A percentile compares a stretch with the other conserved stretches of the same genome.
Conservation (phyloP, 108 stramenopile genomes). For the Cyclotella baltica region DNA sequence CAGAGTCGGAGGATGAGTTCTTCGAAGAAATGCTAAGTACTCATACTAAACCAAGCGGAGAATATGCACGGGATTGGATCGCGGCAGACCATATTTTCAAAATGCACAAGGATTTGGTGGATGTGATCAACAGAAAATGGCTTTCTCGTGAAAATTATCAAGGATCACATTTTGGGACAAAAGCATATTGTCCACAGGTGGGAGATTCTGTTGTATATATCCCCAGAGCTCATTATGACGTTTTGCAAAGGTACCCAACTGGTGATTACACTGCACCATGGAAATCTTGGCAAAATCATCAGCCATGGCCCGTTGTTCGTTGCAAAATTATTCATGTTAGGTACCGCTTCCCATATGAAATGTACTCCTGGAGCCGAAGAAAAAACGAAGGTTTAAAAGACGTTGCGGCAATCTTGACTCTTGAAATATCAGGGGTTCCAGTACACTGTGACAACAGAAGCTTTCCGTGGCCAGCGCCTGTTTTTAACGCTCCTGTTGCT, state of each 20-base stretch:
- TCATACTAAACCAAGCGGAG: conserved; percentile 76
- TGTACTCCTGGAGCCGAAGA: conserved; percentile 55
- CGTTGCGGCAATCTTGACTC: conserved; percentile 79
- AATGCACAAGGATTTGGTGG: conserved; percentile 49
- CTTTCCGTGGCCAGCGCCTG: conserved; percentile 79
- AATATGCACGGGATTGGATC: conserved; percentile 68
- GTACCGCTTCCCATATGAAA: conserved; percentile 84
- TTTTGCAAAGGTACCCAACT: conserved; percentile 65
- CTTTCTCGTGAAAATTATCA: conserved; percentile 63
- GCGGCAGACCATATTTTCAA: conserved; percentile 67
- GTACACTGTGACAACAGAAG: conserved; percentile 56
- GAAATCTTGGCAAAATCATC: conserved; percentile 75
- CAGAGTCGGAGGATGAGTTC: conserved; percentile 56
- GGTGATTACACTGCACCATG: conserved; percentile 66
- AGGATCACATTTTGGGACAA: conserved; percentile 60
- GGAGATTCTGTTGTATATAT: conserved; percentile 91
- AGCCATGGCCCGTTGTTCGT: conserved; percentile 81
- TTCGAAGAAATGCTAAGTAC: conserved; percentile 68
- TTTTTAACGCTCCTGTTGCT: conserved; percentile 52
- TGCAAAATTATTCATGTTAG: conserved; percentile 75
- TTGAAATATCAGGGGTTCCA: conserved; percentile 84
- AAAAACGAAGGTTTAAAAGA: conserved; percentile 50
- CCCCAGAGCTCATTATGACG: conserved; percentile 82
- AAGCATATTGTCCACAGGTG: conserved; percentile 80
- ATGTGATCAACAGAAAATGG: conserved; percentile 66